A percentile compares a stretch with the other conserved stretches of the same genome.
These are phyloP conservation scores for Pilasporangium apinafurcum DNA, from an alignment of 352 stramenopile genomes.

Conservation along the genomic window DNA sequence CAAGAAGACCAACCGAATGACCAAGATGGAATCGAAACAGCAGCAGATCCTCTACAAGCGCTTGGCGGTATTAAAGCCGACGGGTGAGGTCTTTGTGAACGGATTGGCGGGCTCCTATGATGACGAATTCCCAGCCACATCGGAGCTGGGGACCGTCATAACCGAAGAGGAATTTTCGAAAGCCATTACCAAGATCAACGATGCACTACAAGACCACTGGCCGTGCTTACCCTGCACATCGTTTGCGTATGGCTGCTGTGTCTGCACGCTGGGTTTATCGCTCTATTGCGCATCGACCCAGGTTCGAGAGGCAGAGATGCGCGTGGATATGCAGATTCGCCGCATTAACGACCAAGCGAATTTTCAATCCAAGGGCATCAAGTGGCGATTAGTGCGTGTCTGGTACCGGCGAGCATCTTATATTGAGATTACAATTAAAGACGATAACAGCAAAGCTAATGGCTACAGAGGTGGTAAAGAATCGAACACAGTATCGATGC, in stretches of 20 bases:
- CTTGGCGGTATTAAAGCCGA: slow-evolving; percentile 43
- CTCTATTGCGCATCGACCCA: slow-evolving; percentile 77
- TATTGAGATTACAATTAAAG: slow-evolving; percentile 48
- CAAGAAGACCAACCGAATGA: not conserved
- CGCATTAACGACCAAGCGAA: slow-evolving; percentile 66
- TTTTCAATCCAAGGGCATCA: slow-evolving; percentile 43
- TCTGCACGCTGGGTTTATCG: slow-evolving; percentile 74
- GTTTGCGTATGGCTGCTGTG: slow-evolving; percentile 76
- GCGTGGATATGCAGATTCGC: slow-evolving; percentile 55
- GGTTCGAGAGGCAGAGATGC: slow-evolving; percentile 63
- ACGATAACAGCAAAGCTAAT: too few relatives aligned
- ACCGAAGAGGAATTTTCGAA: slow-evolving; percentile 55
- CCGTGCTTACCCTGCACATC: slow-evolving; percentile 75
- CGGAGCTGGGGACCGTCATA: slow-evolving; percentile 35
- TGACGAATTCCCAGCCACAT: slow-evolving; percentile 52
- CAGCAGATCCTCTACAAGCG: slow-evolving; percentile 6
- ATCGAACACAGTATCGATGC: too few relatives aligned
- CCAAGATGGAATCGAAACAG: slow-evolving; percentile 1
- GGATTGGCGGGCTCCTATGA: slow-evolving; percentile 73
- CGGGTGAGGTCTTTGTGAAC: slow-evolving; percentile 75
- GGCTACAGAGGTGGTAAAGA: too few relatives aligned
- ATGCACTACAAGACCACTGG: slow-evolving; percentile 79
- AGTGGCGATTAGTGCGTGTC: slow-evolving; percentile 58
- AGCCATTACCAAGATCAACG: slow-evolving; percentile 68
- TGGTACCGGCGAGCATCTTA: slow-evolving; percentile 67